Percentiles rank a stretch among this genome's conserved stretches.
Evolutionary conservation across 441 rosid species (phyloP).

Genomic region (Dalechampia spathulata): DNA sequence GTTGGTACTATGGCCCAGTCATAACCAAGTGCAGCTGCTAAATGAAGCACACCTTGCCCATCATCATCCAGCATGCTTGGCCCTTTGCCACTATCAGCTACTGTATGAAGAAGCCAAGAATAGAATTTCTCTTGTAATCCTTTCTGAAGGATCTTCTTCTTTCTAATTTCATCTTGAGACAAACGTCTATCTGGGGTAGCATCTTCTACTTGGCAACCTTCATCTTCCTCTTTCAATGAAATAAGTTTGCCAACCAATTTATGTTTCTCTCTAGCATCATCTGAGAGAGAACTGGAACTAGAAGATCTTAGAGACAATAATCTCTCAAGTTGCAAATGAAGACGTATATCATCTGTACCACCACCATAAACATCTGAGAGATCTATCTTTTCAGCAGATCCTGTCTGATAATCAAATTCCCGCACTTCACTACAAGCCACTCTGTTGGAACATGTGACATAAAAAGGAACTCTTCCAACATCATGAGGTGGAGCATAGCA

Average conservation of each 20-base stretch:
- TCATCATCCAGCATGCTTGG: constrained; percentile 58
- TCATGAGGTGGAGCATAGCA: constrained; percentile 65
- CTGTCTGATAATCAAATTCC: constrained; percentile 70
- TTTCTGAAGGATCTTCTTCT: constrained; percentile 38
- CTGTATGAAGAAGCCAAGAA: constrained; percentile 65
- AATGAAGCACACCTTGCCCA: constrained; percentile 88
- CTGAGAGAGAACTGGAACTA: constrained; percentile 21
- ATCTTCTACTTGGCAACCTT: constrained; percentile 28
- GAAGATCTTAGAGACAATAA: constrained; percentile 42
- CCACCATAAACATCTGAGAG: constrained; percentile 32
- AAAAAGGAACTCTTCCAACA: constrained; percentile 79
- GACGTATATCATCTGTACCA: constrained; percentile 36
- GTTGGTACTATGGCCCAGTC: constrained; percentile 82
- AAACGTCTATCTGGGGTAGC: constrained; percentile 24
- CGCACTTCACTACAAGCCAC: constrained; percentile 92
- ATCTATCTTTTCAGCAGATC: constrained; percentile 37
- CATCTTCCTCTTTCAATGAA: constrained; percentile 64
- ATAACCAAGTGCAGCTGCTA: constrained; percentile 82
- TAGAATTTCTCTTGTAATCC: constrained; percentile 52
- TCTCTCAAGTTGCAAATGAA: constrained; percentile 44
- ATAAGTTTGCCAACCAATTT: constrained; percentile 42
- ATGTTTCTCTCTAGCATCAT: constrained; percentile 40
- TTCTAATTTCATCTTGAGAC: constrained; percentile 27
- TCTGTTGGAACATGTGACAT: constrained; percentile 87
- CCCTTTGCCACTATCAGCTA: constrained; percentile 75